Evolutionary conservation across 257 asterid species (phyloP).

Genomic region (Solanum appendiculatum): DNA sequence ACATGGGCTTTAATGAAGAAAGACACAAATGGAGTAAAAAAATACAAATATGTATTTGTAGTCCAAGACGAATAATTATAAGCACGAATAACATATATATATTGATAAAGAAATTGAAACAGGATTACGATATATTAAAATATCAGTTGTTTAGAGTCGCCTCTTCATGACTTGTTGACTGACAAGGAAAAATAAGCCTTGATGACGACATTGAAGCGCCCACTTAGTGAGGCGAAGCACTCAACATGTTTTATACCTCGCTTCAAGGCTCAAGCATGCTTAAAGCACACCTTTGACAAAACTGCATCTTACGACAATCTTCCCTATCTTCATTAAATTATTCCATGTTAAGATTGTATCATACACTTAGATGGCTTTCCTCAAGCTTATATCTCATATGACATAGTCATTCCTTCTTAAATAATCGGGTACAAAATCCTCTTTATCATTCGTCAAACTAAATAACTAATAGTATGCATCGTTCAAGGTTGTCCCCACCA

Average conservation of each 20-base stretch:
- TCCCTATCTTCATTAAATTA: not conserved
- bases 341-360: not conserved
- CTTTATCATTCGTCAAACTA: not conserved
- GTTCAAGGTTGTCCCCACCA: not conserved
- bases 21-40: not conserved
- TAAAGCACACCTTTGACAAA: not conserved
- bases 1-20: not conserved
- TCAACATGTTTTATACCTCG: not conserved
- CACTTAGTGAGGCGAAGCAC: not conserved
- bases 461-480: not conserved
- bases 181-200: not conserved
- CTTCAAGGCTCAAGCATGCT: not conserved
- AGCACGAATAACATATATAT: not conserved
- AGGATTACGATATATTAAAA: not conserved
- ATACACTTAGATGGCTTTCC: not conserved
- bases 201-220: not conserved
- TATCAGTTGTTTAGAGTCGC: not conserved
- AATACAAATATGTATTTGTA: not conserved
- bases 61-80: not conserved
- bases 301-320: not conserved
- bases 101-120: not conserved
- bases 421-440: not conserved
- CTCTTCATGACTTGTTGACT: not conserved
- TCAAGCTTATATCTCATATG: not conserved
- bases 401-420: not conserved